Evolutionary conservation across 1,284 basidiomycete genomes (phyloP), one percentile per base, ranked within the genome.

Genomic region (Pterula multifida): DNA sequence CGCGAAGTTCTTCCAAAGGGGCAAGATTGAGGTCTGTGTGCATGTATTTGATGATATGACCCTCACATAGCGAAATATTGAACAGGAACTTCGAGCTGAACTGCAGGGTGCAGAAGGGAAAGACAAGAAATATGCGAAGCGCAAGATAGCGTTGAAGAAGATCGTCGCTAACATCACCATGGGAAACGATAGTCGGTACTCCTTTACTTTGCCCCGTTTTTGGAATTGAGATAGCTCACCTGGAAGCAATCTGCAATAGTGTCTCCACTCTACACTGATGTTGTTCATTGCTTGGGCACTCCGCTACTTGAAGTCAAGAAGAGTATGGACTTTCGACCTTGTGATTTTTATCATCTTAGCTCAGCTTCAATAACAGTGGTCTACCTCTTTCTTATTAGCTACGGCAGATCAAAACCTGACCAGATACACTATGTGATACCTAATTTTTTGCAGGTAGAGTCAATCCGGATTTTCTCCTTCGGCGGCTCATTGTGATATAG

Each of bases 261-360:
- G 95, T 96, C 92, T 17, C 80, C 87, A 22, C 71, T 96, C 56
- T 95, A 93, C 69, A 77, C 80, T 17, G 92, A 95, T 58, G 89
- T 96, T 48, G 82, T 93, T 12, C 85, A 89, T 60, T 93, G 89
- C 61, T 72, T 96, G 53, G 85, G 85, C 39, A 90, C 89, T 4
- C 89, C 90, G 28, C 69, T 94, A 4, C 75, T 98, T 35, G 96
- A 98, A 67, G 95, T 98, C 65, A 98, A 98, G 77, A 98, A 98
- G 77, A 98, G 95, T 93, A 60, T 17, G 39, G 9, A 64, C 81
- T 64, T 24, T 32, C 28, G 2, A 24, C 3, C 4, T 42, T 26
- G 21, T 47, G 28, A 3, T 35, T 44, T 35, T 25, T 49, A n/a
- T 56, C 22, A 52, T 52, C 55, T 49, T 55, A 54, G 45, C 54